Evolutionary conservation across 106 monocot genomes (phyloP), one percentile per base, ranked within the genome.

Genomic region (Triglochin maritima): DNA sequence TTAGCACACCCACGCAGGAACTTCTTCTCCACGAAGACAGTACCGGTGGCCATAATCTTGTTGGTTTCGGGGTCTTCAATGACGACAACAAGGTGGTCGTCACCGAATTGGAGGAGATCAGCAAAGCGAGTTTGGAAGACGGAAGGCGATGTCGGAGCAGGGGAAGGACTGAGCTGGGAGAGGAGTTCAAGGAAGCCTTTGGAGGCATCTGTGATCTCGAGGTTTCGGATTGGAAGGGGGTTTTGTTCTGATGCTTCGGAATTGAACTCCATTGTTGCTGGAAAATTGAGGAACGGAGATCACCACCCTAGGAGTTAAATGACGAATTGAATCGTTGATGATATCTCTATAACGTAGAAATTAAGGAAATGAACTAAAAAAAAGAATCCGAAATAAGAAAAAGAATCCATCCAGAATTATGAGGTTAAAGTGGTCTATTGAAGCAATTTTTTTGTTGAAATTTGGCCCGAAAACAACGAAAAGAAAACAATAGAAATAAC

Each of bases 101-200:
- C 81, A 56, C 80, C 80, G 47, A 74, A 74, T 44, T 82, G 66
- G 45, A 68, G 42, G 63, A 94, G 82, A 4, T 87, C 84, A 42
- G 72, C 61, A 81, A 89, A 76, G 15, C 86, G 89, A 65, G 80
- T 17, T 59, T 63, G 59, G 84, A 89, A 89, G 43, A 76, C 66
- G n/a, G 70, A 49, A 70, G 72, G 78, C 8, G 71, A 80, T 11
- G 47, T 61, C 66, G 16, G 76, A 71, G 64, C 79, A 72, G 59
- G 80, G 17, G 74, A 71, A 72, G 52, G 11, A 51, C 63, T 72
- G 78, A 66, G 72, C 64, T 72, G 78, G 56, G 77, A 64, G 49
- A 93, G 88, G 57, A 93, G 88, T 4, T 72, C 73, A 16, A 89
- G 42, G 59, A 93, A 93, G 9, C 88, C 88, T 70, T 88, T 93